These are phyloP conservation scores for Vanrija pseudolonga DNA, from an alignment of 1,284 basidiomycete species.

Conservation along the genomic window DNA sequence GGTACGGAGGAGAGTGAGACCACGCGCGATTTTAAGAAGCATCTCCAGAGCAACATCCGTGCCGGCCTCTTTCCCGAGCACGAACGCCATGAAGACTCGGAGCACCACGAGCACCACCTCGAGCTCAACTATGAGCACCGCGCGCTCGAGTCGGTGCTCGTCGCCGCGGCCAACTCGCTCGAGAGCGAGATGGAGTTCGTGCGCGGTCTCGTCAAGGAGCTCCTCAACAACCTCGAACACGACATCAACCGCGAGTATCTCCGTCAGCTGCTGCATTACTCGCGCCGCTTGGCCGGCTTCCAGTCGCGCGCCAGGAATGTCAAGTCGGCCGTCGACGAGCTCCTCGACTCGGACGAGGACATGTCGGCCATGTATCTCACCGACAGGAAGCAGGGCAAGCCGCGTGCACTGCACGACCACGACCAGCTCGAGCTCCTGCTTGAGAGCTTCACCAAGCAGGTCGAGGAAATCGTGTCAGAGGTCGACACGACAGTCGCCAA, in stretches of 20 bases:
- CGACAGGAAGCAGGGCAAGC: conserved; percentile 63
- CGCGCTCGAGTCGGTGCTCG: conserved; percentile 81
- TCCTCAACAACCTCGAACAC: conserved; percentile 86
- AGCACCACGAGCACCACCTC: conserved; percentile 26
- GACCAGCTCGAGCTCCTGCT: conserved; percentile 89
- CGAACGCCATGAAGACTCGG: background rate
- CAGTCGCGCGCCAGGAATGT: conserved; percentile 85
- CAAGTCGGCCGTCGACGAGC: conserved; percentile 82
- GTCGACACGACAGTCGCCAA: conserved; percentile 82
- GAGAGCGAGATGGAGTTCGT: conserved; percentile 92
- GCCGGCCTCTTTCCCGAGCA: conserved; percentile 19
- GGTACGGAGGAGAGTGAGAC: conserved; percentile 78
- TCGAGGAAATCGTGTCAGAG: conserved; percentile 91
- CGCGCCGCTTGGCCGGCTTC: conserved; percentile 76
- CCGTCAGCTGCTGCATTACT: conserved; percentile 83
- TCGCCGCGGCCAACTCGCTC: conserved; percentile 81
- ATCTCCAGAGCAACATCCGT: conserved; percentile 65
- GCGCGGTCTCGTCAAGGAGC: conserved; percentile 72
- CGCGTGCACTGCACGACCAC: conserved; percentile 68
- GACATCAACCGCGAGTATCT: conserved; percentile 91
- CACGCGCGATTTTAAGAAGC: conserved; percentile 80
- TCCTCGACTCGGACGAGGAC: conserved; percentile 89
- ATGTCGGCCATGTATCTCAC: conserved; percentile 86
- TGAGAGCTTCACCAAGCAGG: conserved; percentile 91
- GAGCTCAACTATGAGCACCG: conserved; percentile 80